phyloP scores from a whole-genome alignment of 345 rosid genomes.

The Eucalyptus camaldulensis region DNA sequence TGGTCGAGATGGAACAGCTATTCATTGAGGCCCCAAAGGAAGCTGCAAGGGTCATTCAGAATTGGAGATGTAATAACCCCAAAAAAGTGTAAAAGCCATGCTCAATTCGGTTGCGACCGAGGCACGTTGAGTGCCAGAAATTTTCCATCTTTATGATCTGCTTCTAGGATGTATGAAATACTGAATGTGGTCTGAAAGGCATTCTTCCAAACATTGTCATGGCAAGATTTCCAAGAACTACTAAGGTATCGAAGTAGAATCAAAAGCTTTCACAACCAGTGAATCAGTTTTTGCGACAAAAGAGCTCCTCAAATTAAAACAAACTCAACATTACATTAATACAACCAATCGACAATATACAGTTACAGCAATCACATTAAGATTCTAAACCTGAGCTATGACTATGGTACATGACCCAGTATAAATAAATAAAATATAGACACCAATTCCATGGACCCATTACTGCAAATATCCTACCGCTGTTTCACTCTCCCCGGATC shows the following conservation, averaged over 20 bases:
- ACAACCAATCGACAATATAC: background rate
- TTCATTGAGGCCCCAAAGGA: background rate
- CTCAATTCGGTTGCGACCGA: background rate
- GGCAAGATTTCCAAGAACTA: background rate
- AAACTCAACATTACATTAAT: background rate
- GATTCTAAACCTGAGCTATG: background rate
- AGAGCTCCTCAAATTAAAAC: background rate
- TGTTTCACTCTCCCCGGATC: constrained; percentile 39
- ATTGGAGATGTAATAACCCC: background rate
- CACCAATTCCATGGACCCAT: background rate
- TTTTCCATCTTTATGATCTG: background rate
- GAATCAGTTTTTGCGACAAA: background rate
- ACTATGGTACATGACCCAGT: background rate
- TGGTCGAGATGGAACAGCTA: background rate
- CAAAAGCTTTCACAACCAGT: background rate
- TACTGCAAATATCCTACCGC: background rate
- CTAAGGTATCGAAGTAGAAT: background rate
- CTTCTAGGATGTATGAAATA: background rate
- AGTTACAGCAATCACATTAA: background rate
- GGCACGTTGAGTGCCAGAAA: background rate
- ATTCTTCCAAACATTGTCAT: background rate
- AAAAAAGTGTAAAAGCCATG: background rate
- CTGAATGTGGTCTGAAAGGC: background rate
- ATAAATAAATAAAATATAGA: background rate
- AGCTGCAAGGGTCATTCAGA: background rate